Evolutionary conservation across 1,284 basidiomycete species (phyloP), one percentile per base, ranked within the genome.

Genomic region (Apiotrichum domesticum): DNA sequence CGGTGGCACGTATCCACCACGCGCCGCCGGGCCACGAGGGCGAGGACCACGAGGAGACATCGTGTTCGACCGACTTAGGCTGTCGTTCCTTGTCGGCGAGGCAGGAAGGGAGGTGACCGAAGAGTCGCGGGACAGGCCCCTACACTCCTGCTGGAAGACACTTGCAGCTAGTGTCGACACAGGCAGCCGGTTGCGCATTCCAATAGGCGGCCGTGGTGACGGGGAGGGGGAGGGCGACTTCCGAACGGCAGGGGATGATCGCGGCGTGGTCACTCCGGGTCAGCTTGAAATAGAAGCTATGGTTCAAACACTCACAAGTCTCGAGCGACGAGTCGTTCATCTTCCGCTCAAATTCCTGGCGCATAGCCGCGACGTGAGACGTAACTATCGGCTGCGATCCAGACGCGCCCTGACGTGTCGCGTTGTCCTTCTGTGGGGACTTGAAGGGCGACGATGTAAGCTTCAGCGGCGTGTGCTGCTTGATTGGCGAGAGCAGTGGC

Each of bases 351-450:
- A 58, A 49, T 32, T 58, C 48, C 21, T 58, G 49, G 7, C 62
- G 51, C 52, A 66, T 44, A 29, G 66, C 64, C 3, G 56, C 58
- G 5, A 67, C 63, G 0, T 56, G 56, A 2, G 59, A 61, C 0
- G 55, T 45, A 14, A 52, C 41, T 7, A 42, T 15, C n/a, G 41
- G 41, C 41, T 57, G 35, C 29, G 56, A 43, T n/a, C 46, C 9
- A 9, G 35, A n/a, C 6, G 33, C n/a, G 9, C 44, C 44, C 45
- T 46, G 45, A 7, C 14, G 43, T 8, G 46, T 11, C 11, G 10
- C 35, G 46, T 13, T 6, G 6, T 14, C 33, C 4, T 29, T 6
- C 34, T n/a, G 34, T 5, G 33, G 34, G 32, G 4, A 6, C 46
- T 47, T 35, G 35, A 47, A 34, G 3, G 46, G 46, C 11, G 46